Evolutionary conservation across 768 basidiomycete species (phyloP).

Genomic region (Dentipellis sp.): DNA sequence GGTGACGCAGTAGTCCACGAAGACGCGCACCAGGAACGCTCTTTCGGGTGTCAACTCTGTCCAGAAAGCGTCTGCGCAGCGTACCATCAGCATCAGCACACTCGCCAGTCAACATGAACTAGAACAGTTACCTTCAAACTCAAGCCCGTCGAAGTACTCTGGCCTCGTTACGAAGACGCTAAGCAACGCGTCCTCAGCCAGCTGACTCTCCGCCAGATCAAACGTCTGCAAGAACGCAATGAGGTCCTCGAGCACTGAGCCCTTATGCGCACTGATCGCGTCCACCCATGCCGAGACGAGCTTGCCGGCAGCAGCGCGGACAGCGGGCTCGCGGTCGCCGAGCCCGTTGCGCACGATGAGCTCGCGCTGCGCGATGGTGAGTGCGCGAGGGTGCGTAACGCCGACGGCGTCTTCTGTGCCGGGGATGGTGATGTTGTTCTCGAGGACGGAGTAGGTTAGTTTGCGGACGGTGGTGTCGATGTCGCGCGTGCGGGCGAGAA

Average conservation of each 20-base stretch:
- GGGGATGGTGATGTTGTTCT: constrained; percentile 23
- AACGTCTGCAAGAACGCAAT: constrained; percentile 47
- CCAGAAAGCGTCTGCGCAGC: constrained; percentile 62
- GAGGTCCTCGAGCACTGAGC: constrained; percentile 27
- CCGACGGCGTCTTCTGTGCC: constrained; percentile 31
- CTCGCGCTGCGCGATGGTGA: constrained; percentile 69
- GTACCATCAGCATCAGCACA: not conserved
- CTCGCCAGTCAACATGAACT: not conserved
- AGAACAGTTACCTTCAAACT: constrained; percentile 52
- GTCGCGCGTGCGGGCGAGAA: constrained; percentile 76
- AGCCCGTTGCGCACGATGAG: constrained; percentile 74
- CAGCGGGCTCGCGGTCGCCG: constrained; percentile 72
- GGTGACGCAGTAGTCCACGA: constrained; percentile 65
- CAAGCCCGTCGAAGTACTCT: constrained; percentile 58
- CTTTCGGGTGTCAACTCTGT: constrained; percentile 56
- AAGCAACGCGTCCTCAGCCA: constrained; percentile 67
- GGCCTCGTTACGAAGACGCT: constrained; percentile 59
- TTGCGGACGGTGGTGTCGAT: constrained; percentile 68
- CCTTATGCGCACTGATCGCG: constrained; percentile 33
- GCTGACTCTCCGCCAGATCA: constrained; percentile 45
- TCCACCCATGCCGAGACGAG: constrained; percentile 76
- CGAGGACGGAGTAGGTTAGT: constrained; percentile 59
- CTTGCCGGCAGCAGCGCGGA: constrained; percentile 61
- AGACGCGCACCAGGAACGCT: constrained; percentile 76
- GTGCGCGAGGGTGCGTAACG: constrained; percentile 50